A percentile compares a stretch with the other conserved stretches of the same genome.
Evolutionary conservation across 768 basidiomycete species (phyloP).

Genomic region (Polyporus arcularius): DNA sequence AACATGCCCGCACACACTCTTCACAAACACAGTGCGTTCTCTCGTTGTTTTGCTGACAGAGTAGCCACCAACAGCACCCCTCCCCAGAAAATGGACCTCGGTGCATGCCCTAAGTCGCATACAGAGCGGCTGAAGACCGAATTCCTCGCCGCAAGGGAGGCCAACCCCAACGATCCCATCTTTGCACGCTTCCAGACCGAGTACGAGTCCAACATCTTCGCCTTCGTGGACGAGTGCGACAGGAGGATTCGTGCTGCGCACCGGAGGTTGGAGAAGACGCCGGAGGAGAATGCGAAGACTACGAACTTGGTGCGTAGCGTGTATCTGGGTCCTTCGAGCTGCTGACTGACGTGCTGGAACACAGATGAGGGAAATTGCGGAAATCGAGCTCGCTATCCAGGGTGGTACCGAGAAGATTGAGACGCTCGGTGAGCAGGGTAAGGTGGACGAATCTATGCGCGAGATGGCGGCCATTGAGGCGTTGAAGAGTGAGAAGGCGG

Average conservation of each 20-base stretch:
- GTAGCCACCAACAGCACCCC: not conserved
- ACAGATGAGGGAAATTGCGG: conserved; percentile 98
- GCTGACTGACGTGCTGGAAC: not conserved
- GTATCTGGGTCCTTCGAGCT: not conserved
- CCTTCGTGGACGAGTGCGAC: conserved; percentile 98
- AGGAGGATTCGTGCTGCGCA: conserved; percentile 92
- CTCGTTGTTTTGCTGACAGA: not conserved
- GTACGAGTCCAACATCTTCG: conserved; percentile 93
- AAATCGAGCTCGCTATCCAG: conserved; percentile 98
- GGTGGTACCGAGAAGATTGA: conserved; percentile 99
- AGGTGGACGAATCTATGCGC: conserved; percentile 98
- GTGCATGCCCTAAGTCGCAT: conserved; percentile 96
- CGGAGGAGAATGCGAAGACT: conserved; percentile 99
- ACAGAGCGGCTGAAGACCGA: conserved; percentile 92
- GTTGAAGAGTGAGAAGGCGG: conserved; percentile 90
- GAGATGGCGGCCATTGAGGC: conserved; percentile 98
- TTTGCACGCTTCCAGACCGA: conserved; percentile 90
- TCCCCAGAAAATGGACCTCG: conserved; percentile 97
- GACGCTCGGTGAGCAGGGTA: conserved; percentile 94
- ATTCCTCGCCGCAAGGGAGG: conserved; percentile 77
- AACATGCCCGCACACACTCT: conserved; percentile 96
- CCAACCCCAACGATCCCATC: conserved; percentile 75
- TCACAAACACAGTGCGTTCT: conserved; percentile 91
- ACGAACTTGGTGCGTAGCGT: conserved; percentile 76
- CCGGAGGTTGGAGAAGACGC: conserved; percentile 95